Base-by-base conservation (phyloP, 768 basidiomycete genomes). In the Pleurotus pulmonarius region DNA sequence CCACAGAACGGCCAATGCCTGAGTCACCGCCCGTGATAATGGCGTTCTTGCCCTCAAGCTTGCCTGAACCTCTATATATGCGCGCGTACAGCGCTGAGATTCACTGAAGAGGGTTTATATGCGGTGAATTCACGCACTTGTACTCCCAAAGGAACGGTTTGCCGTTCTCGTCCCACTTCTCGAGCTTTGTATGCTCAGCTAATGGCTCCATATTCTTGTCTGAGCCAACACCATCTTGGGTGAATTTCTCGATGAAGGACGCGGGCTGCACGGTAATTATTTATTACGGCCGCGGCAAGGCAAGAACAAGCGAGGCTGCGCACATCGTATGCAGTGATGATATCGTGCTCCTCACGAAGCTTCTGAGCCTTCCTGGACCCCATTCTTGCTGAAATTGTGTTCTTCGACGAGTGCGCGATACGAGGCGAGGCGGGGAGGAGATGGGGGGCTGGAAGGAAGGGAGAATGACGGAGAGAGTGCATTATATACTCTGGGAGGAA, bases 101-200 rank as follows among this genome's bases (percentile, higher is more conserved):
- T 5, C 3, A 40, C 20, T 34, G n/a, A 15, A 55, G 48, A 39
- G 29, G 9, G 29, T 2, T 34, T 34, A 11, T 34, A 34, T 34
- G 11, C 6, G 5, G 12, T 4, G 13, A 5, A 58, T 65, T 26
- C 34, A 72, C 73, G 81, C 85, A 41, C 75, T 78, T 66, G 67
- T 86, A 86, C 63, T 82, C 78, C 49, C 71, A 65, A 47, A 82
- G 70, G 60, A 69, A 75, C 4, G 81, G 79, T 61, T 79, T 76
- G 3, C 83, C 77, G 3, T 77, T 61, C 45, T 81, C 68, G 61
- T 83, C 76, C 83, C 80, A 77, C 57, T 66, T 61, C 59, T 82
- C 81, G 26, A 74, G 64, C 47, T 69, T 73, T 5, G 72, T 70
- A 56, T 78, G 69, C 49, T 72, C 76, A 9, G 49, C 49, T 8